Conservation (phyloP, 768 basidiomycete species). For the Kondoa malvinella region DNA sequence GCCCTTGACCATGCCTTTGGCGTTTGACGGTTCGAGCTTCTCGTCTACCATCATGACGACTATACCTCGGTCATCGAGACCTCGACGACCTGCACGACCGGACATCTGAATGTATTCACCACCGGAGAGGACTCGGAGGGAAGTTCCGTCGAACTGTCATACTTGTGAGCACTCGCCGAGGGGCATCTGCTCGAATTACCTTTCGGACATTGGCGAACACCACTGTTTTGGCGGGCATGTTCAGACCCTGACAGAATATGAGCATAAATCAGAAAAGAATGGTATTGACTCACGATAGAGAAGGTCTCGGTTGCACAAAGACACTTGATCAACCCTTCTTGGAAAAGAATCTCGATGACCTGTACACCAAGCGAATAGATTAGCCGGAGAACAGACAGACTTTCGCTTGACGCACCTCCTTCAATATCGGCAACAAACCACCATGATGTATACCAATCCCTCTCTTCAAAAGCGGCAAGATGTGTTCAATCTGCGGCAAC, state of each 20-base stretch:
- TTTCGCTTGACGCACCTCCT: slow-evolving; percentile 39
- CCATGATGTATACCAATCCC: slow-evolving; percentile 98
- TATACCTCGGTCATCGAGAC: slow-evolving; percentile 92
- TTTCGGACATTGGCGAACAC: slow-evolving; percentile 91
- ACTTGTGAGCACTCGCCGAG: too few relatives aligned
- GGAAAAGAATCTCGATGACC: slow-evolving; percentile 96
- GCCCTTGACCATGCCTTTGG: slow-evolving; percentile 95
- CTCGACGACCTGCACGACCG: slow-evolving; percentile 89
- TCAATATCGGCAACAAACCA: slow-evolving; percentile 86
- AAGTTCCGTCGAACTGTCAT: slow-evolving; percentile 62
- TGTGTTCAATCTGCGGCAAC: slow-evolving; percentile 80
- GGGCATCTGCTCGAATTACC: neutral
- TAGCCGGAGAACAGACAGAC: too few relatives aligned
- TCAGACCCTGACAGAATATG: slow-evolving; percentile 40
- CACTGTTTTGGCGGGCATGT: slow-evolving; percentile 99
- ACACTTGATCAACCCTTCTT: slow-evolving; percentile 93
- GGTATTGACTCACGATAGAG: slow-evolving; percentile 45
- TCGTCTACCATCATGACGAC: slow-evolving; percentile 99
- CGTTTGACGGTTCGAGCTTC: slow-evolving; percentile 77
- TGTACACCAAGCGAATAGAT: neutral
- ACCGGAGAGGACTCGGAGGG: slow-evolving; percentile 72
- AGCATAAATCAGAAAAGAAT: neutral
- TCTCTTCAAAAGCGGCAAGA: slow-evolving; percentile 78
- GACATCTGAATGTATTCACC: slow-evolving; percentile 99
- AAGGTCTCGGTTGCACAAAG: slow-evolving; percentile 98